Conservation (phyloP, 1,284 basidiomycete genomes). For the Rhodotorula sp. region DNA sequence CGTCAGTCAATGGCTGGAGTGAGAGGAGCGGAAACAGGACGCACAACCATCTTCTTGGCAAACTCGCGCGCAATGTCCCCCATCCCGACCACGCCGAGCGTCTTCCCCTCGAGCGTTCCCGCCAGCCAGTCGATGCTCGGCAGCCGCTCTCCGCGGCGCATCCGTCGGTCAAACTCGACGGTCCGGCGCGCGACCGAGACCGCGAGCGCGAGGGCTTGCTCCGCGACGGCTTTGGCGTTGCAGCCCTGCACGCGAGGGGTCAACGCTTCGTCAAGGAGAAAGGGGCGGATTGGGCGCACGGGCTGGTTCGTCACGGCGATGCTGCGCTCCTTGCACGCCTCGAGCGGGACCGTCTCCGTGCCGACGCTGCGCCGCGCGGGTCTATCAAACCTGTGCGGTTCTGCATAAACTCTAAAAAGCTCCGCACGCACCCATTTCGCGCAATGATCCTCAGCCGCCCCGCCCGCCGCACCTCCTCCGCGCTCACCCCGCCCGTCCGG, state of each 20-base stretch:
- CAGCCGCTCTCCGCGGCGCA: constrained; percentile 31
- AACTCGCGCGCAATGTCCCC: constrained; percentile 52
- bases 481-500: constrained; percentile 8
- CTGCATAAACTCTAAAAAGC: background rate
- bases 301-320: constrained; percentile 44
- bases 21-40: background rate
- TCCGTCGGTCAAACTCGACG: constrained; percentile 29
- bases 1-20: background rate
- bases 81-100: constrained; percentile 54
- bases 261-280: background rate
- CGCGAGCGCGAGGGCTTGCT: constrained; percentile 38
- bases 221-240: constrained; percentile 46
- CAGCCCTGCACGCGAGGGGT: constrained; percentile 14
- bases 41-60: constrained; percentile 49
- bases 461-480: constrained; percentile 40
- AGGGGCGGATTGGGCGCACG: background rate
- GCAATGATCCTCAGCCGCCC: constrained; percentile 36
- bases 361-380: constrained; percentile 39
- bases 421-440: constrained; percentile 31
- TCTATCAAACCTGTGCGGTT: background rate
- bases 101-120: constrained; percentile 48
- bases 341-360: constrained; percentile 46
- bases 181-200: constrained; percentile 28
- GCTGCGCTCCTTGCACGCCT: constrained; percentile 12
- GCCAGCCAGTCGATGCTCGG: constrained; percentile 42